These are phyloP conservation scores for Chloranthus sessilifolius DNA, from an alignment of 164 flowering plant genomes.

Conservation along the genomic window DNA sequence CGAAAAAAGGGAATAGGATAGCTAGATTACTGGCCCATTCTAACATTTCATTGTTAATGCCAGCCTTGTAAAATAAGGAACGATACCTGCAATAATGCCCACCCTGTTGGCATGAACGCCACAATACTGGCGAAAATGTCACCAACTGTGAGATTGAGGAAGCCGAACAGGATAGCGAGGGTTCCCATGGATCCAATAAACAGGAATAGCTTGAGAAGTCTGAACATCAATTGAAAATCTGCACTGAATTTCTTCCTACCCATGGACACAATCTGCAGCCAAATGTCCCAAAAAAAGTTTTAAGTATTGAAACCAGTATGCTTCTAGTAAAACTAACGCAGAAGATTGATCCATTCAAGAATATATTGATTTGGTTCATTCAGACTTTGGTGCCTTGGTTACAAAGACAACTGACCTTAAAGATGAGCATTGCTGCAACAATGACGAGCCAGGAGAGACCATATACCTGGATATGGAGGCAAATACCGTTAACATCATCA, in stretches of 20 bases:
- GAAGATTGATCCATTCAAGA: too few relatives aligned
- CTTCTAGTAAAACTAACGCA: too few relatives aligned
- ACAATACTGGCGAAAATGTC: slow-evolving; percentile 82
- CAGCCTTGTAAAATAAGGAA: too few relatives aligned
- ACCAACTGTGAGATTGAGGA: slow-evolving; percentile 70
- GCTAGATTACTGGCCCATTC: too few relatives aligned
- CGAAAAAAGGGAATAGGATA: too few relatives aligned
- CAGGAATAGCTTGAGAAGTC: slow-evolving; percentile 75
- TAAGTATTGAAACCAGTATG: too few relatives aligned
- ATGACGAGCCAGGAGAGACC: slow-evolving; percentile 95
- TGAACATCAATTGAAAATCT: slow-evolving; percentile 94
- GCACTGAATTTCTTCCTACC: slow-evolving; percentile 95
- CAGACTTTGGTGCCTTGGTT: not conserved
- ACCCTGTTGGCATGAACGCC: slow-evolving; percentile 93
- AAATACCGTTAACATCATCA: too few relatives aligned
- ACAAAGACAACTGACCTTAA: slow-evolving; percentile 57
- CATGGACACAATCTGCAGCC: slow-evolving; percentile 82
- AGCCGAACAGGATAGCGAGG: slow-evolving; percentile 44
- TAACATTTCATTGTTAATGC: too few relatives aligned
- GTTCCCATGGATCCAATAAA: slow-evolving; percentile 57
- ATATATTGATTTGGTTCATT: too few relatives aligned
- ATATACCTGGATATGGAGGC: slow-evolving; percentile 57
- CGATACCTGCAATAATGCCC: slow-evolving; percentile 87
- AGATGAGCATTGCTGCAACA: slow-evolving; percentile 67
- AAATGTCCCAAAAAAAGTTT: not conserved